Percentiles rank a stretch among this genome's conserved stretches.
Conservation (phyloP, 306 rosid species). For the Begonia peltatifolia region DNA sequence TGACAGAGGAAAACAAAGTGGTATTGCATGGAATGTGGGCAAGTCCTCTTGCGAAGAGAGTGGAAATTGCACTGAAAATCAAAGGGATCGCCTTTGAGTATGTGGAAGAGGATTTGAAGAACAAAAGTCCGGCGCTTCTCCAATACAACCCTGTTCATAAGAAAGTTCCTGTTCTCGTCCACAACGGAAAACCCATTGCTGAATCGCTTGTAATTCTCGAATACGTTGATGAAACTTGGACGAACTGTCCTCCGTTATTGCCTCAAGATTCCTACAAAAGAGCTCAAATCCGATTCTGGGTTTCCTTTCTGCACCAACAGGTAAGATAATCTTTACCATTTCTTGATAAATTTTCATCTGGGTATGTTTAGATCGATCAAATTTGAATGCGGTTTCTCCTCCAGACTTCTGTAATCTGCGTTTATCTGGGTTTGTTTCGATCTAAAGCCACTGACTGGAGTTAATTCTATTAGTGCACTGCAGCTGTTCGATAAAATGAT, state of each 20-base stretch:
- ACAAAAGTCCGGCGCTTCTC: slow-evolving; percentile 14
- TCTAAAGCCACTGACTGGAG: not conserved
- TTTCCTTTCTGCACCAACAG: slow-evolving; percentile 16
- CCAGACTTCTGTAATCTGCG: not conserved
- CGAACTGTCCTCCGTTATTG: slow-evolving; percentile 4
- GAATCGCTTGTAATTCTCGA: slow-evolving; percentile 19
- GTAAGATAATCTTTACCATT: slow-evolving; percentile 2
- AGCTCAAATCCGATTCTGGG: slow-evolving; percentile 24
- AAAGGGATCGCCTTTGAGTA: slow-evolving; percentile 15
- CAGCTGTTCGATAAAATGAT: slow-evolving; percentile 12
- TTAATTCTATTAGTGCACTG: not conserved
- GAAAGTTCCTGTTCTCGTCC: slow-evolving; percentile 22
- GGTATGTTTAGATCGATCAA: not conserved
- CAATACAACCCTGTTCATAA: slow-evolving; percentile 17
- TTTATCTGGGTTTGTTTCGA: no score
- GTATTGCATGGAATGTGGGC: slow-evolving; percentile 13
- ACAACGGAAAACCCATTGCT: slow-evolving; percentile 16
- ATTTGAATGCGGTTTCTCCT: not conserved
- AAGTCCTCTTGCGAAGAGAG: slow-evolving; percentile 16
- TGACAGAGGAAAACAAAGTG: slow-evolving; percentile 16
- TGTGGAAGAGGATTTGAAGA: slow-evolving; percentile 16
- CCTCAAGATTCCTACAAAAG: slow-evolving; percentile 14
- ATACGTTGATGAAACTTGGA: slow-evolving; percentile 26
- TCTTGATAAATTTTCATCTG: not conserved
- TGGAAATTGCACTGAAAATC: slow-evolving; percentile 17